Percentiles rank a stretch among this genome's conserved stretches.
Conservation (phyloP, 1,284 basidiomycete species). For the Ustilago curta region DNA sequence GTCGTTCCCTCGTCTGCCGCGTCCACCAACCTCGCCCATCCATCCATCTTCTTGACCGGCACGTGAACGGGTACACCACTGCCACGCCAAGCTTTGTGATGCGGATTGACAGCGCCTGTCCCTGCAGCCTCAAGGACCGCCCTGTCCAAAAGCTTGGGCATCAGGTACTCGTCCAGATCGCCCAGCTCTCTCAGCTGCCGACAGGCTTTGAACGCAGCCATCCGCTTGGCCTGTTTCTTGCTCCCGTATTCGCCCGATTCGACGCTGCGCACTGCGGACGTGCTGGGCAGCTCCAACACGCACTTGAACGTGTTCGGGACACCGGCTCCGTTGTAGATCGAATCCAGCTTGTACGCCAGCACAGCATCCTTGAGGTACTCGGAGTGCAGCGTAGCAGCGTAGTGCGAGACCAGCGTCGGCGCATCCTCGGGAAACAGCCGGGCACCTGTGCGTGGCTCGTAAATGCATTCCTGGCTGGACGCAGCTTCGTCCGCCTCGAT, state of each 20-base stretch:
- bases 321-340: constrained; percentile 4
- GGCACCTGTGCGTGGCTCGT: constrained; percentile 39
- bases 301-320: constrained; percentile 13
- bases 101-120: constrained; percentile 7
- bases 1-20: not conserved
- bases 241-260: constrained; percentile 17
- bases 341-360: constrained; percentile 30
- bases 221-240: constrained; percentile 49
- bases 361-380: constrained; percentile 33
- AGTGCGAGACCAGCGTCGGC: constrained; percentile 38
- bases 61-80: constrained; percentile 27
- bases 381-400: constrained; percentile 36
- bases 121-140: not conserved
- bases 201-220: constrained; percentile 51
- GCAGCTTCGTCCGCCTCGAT: constrained; percentile 22
- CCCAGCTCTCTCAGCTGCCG: constrained; percentile 34
- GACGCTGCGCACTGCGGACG: constrained; percentile 27
- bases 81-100: constrained; percentile 28
- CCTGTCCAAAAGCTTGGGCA: constrained; percentile 29
- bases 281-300: constrained; percentile 37
- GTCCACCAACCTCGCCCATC: constrained; percentile 20
- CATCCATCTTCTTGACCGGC: constrained; percentile 32
- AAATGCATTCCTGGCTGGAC: constrained; percentile 14
- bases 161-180: constrained; percentile 51
- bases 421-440: constrained; percentile 46